Conservation (phyloP, 495 filamentous ascomycete genomes). For the Penicillium atrosanguineum region DNA sequence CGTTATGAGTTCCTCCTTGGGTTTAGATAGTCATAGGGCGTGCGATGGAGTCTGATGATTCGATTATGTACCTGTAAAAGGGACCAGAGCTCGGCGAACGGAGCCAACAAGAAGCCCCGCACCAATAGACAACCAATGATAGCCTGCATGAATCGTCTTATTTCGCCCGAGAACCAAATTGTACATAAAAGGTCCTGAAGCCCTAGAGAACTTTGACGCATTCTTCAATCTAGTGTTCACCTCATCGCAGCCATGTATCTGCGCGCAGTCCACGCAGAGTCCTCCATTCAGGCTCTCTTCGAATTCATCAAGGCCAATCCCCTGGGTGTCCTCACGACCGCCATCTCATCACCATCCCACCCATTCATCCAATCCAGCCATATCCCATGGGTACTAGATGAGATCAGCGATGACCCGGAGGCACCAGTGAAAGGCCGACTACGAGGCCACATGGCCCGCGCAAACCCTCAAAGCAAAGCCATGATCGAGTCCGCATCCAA, state of each 20-base stretch:
- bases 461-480: slow-evolving; percentile 55
- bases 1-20: background rate
- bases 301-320: slow-evolving; percentile 52
- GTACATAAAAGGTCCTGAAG: background rate
- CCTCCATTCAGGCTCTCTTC: slow-evolving; percentile 35
- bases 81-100: background rate
- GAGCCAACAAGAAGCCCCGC: slow-evolving; percentile 1
- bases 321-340: slow-evolving; percentile 55
- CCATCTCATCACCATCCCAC: slow-evolving; percentile 42
- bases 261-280: slow-evolving; percentile 45
- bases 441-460: slow-evolving; percentile 54
- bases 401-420: slow-evolving; percentile 17
- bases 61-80: background rate
- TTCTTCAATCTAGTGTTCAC: background rate
- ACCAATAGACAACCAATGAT: background rate
- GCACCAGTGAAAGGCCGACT: slow-evolving; percentile 33
- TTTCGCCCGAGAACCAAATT: background rate
- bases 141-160: background rate
- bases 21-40: slow-evolving; percentile 1
- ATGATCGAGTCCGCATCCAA: slow-evolving; percentile 36
- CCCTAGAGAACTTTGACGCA: background rate
- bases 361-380: slow-evolving; percentile 54
- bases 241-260: slow-evolving; percentile 44
- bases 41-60: background rate
- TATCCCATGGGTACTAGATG: slow-evolving; percentile 54